Evolutionary conservation across 345 rosid species (phyloP).

Genomic region (Carallia pectinifolia): DNA sequence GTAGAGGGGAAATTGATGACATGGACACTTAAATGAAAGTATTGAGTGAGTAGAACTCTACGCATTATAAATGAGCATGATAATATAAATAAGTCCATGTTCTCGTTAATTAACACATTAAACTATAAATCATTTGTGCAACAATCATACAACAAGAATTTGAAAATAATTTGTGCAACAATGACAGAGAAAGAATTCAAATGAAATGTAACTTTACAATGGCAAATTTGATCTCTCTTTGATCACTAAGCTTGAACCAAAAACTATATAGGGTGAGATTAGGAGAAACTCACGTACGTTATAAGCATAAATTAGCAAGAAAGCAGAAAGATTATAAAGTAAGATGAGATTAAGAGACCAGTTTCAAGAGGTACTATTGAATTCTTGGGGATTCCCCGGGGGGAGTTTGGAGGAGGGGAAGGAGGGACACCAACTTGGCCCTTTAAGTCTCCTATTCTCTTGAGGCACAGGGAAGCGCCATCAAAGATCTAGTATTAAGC

Average conservation of each 20-base stretch:
- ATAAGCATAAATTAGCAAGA: neutral
- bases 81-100: too few relatives aligned
- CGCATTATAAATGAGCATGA: too few relatives aligned
- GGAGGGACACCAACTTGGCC: too few relatives aligned
- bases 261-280: neutral
- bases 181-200: neutral
- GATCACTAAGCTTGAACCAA: neutral
- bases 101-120: too few relatives aligned
- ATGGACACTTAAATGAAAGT: too few relatives aligned
- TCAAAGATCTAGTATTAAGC: neutral
- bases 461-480: too few relatives aligned
- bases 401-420: too few relatives aligned
- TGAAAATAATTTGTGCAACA: neutral
- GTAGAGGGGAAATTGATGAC: too few relatives aligned
- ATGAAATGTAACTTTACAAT: neutral
- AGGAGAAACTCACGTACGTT: neutral
- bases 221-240: neutral
- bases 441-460: too few relatives aligned
- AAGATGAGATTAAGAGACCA: neutral
- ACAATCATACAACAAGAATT: neutral
- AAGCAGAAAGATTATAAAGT: neutral
- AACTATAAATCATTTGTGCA: neutral
- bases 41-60: too few relatives aligned
- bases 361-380: neutral
- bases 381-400: too few relatives aligned